These are phyloP conservation scores for Debaryomyces psychrophilus DNA, from an alignment of 1,139 yeast species.

Conservation along the genomic window DNA sequence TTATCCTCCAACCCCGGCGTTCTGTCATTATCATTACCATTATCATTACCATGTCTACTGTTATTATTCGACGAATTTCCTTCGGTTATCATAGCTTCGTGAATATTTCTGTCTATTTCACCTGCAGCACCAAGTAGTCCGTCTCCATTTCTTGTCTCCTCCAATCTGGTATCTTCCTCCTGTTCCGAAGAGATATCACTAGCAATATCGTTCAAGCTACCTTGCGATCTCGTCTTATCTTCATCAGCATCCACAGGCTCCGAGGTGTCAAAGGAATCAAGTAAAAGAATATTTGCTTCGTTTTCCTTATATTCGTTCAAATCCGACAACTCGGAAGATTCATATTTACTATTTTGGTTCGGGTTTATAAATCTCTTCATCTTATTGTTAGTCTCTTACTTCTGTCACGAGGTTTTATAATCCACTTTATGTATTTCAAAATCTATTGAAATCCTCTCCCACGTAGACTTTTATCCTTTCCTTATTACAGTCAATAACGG, in stretches of 20 bases:
- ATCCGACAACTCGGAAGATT: slow-evolving; percentile 13
- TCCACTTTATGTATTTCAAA: not conserved
- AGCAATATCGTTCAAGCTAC: slow-evolving; percentile 3
- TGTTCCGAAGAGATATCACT: slow-evolving; percentile 4
- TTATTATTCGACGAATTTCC: slow-evolving; percentile 12
- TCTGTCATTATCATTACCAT: not conserved
- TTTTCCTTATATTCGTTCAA: slow-evolving; percentile 14
- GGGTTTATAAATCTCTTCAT: slow-evolving; percentile 4
- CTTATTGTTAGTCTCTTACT: not conserved
- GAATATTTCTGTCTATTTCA: slow-evolving; percentile 21
- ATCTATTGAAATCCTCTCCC: not conserved
- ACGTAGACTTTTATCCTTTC: not conserved
- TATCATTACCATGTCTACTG: not conserved
- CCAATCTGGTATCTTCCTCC: slow-evolving; percentile 12
- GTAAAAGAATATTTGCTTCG: slow-evolving; percentile 13
- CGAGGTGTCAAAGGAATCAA: slow-evolving; percentile 17
- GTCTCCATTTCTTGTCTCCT: not conserved
- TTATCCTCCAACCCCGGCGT: not conserved
- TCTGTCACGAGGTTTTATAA: not conserved
- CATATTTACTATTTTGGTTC: not conserved
- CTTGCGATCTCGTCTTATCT: slow-evolving; percentile 5
- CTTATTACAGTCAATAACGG: slow-evolving; percentile 1
- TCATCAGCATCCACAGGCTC: slow-evolving; percentile 11
- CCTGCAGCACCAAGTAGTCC: slow-evolving; percentile 9
- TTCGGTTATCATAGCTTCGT: slow-evolving; percentile 17